A percentile compares a stretch with the other conserved stretches of the same genome.
Evolutionary conservation across 306 rosid species (phyloP).

Genomic region (Betula pendula): DNA sequence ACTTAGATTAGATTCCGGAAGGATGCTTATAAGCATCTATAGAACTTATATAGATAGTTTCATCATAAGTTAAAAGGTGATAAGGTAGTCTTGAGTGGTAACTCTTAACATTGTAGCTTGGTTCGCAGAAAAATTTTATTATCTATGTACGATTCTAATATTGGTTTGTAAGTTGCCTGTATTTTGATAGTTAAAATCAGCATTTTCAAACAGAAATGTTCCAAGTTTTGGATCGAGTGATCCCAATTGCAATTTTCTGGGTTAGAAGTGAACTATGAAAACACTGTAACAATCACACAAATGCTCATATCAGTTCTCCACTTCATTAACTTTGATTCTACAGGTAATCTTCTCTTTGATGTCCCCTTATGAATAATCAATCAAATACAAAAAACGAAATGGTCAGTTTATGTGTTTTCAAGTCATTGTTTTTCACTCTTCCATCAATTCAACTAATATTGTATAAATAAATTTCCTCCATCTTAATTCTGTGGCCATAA

Average conservation of each 20-base stretch:
- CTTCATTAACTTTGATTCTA: neutral
- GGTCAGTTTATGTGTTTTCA: neutral
- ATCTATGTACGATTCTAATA: neutral
- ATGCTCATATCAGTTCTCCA: neutral
- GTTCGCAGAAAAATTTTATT: neutral
- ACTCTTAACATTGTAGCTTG: neutral
- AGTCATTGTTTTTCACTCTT: neutral
- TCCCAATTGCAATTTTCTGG: neutral
- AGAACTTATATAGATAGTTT: neutral
- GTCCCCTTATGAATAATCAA: neutral
- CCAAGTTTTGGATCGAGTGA: neutral
- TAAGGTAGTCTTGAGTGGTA: neutral
- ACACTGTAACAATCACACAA: neutral
- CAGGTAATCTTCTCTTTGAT: neutral
- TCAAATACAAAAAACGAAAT: neutral
- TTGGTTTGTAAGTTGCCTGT: neutral
- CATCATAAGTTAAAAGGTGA: neutral
- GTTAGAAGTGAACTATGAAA: neutral
- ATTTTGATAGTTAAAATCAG: neutral
- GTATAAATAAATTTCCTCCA: neutral
- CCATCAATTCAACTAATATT: neutral
- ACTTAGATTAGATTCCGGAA: neutral
- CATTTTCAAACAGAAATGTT: neutral
- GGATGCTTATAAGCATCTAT: neutral
- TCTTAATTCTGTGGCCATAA: neutral